These are phyloP conservation scores for Sporisorium sorghi DNA, from an alignment of 1,284 basidiomycete genomes.

Conservation along the genomic window DNA sequence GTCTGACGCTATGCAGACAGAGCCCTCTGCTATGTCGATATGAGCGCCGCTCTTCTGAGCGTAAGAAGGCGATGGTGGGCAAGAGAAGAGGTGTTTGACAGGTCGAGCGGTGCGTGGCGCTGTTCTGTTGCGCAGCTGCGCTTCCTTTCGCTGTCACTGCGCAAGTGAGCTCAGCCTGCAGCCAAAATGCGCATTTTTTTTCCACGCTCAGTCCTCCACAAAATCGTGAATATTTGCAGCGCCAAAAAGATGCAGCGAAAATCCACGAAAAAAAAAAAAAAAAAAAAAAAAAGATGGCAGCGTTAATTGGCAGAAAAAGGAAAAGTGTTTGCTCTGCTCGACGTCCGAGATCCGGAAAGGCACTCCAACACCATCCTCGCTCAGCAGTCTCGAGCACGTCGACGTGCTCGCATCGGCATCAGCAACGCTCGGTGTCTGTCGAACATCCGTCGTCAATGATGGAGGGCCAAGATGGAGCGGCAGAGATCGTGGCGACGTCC, in stretches of 20 bases:
- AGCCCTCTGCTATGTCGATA: not conserved
- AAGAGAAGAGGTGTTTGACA: conserved; percentile 8
- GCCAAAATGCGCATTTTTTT: not conserved
- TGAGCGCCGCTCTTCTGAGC: not conserved
- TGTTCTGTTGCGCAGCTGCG: not conserved
- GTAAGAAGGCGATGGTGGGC: not conserved
- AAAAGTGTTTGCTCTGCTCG: not conserved
- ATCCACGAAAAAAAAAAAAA: not conserved
- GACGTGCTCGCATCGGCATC: not conserved
- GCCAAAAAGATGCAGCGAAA: not conserved
- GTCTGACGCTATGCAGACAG: not conserved
- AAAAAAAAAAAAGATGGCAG: not conserved
- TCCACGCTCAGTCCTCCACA: too few species aligned
- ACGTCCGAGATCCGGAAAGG: not conserved
- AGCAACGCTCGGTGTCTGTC: not conserved
- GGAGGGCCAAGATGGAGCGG: conserved; percentile 1
- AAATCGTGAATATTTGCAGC: not conserved
- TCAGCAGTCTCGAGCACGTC: not conserved
- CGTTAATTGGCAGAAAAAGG: not conserved
- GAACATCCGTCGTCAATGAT: not conserved
- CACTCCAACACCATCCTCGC: not conserved
- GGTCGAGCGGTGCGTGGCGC: not conserved
- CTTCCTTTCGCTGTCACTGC: not conserved
- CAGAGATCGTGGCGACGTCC: conserved; percentile 30
- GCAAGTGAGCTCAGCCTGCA: conserved; percentile 34